Evolutionary conservation across 2,329 filamentous ascomycete species (phyloP).

Genomic region (Tolypocladium pustulatum): DNA sequence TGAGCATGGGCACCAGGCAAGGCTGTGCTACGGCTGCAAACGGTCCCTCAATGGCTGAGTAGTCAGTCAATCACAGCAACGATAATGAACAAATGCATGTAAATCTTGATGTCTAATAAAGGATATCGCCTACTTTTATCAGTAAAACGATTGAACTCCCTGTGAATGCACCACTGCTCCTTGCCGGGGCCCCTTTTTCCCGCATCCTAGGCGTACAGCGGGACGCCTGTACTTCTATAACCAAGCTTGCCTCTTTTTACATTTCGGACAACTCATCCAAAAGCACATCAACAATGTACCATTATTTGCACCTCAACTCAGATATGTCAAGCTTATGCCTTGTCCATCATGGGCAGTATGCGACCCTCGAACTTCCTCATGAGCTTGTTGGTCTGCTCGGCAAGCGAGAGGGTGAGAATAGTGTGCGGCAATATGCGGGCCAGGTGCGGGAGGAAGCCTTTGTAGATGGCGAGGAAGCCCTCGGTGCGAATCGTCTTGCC

Average conservation of each 20-base stretch:
- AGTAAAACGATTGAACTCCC: neutral
- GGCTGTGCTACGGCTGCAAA: constrained; percentile 65
- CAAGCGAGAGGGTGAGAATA: constrained; percentile 82
- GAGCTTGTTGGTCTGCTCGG: constrained; percentile 94
- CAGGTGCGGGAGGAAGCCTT: constrained; percentile 91
- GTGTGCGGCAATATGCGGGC: constrained; percentile 93
- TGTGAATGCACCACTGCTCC: neutral
- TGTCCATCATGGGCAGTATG: constrained; percentile 33
- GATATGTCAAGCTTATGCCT: constrained; percentile 7
- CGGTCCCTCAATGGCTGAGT: constrained; percentile 50
- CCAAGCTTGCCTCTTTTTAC: neutral
- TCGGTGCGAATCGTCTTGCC: constrained; percentile 86
- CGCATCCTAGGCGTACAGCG: neutral
- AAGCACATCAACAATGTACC: neutral
- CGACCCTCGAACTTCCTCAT: constrained; percentile 65
- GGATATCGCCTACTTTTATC: constrained; percentile 3
- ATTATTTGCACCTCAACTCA: neutral
- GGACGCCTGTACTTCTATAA: neutral
- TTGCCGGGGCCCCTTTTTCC: neutral
- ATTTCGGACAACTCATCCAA: neutral
- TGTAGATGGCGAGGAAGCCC: constrained; percentile 88
- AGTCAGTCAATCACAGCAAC: constrained; percentile 23
- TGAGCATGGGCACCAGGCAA: constrained; percentile 15
- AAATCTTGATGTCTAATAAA: neutral
- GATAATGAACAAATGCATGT: neutral